Evolutionary conservation across 75 land plant genomes (phyloP).

Genomic region (Selaginella tamariscina): DNA sequence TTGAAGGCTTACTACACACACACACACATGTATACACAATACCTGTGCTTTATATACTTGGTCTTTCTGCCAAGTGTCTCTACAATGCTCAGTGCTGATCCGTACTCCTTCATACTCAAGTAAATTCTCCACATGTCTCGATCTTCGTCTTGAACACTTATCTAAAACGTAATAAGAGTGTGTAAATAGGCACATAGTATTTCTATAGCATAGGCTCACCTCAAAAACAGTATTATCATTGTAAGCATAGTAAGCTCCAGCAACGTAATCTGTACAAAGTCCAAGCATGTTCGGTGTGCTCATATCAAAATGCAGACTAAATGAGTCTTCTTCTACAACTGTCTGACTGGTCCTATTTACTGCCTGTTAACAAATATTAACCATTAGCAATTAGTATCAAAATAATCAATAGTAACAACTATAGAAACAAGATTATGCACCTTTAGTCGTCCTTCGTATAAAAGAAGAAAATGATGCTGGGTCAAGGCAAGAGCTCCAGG

Average conservation of each 20-base stretch:
- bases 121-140: slow-evolving; percentile 96
- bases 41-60: slow-evolving; percentile 85
- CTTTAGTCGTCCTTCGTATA: slow-evolving; percentile 61
- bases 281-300: slow-evolving; percentile 60
- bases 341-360: slow-evolving; percentile 82
- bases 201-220: no score
- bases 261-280: slow-evolving; percentile 81
- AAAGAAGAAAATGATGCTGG: slow-evolving; percentile 82
- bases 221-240: slow-evolving; percentile 79
- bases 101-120: slow-evolving; percentile 71
- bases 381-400: background rate
- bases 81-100: slow-evolving; percentile 78
- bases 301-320: slow-evolving; percentile 60
- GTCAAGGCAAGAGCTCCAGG: slow-evolving; percentile 75
- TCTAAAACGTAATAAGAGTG: slow-evolving; percentile 26
- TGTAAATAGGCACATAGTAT: background rate
- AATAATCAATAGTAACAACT: background rate
- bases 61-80: slow-evolving; percentile 65
- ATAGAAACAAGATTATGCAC: no score
- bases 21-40: background rate
- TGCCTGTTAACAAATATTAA: slow-evolving; percentile 35
- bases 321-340: slow-evolving; percentile 69
- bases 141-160: slow-evolving; percentile 82
- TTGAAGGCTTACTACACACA: background rate
- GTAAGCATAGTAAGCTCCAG: slow-evolving; percentile 85